Conservation (phyloP, 805 yeast species). For the Saccharomycopsis microspora region DNA sequence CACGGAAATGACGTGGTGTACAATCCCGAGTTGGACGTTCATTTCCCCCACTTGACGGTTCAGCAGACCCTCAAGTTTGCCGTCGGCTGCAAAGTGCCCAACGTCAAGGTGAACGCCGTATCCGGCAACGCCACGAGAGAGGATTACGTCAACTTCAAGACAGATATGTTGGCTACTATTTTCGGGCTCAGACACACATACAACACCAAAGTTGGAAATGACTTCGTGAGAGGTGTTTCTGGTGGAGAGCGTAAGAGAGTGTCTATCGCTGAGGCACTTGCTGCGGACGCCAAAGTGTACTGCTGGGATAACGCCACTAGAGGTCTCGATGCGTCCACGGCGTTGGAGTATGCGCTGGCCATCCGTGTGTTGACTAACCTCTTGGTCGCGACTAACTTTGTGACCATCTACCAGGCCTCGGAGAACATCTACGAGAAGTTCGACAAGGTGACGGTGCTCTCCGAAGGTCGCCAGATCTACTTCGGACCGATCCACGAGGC, state of each 20-base stretch:
- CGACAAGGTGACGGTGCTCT: slow-evolving; percentile 50
- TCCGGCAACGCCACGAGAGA: slow-evolving; percentile 28
- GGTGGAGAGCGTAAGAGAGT: slow-evolving; percentile 86
- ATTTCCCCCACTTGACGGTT: slow-evolving; percentile 40
- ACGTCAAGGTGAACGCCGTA: slow-evolving; percentile 30
- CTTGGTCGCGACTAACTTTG: slow-evolving; percentile 42
- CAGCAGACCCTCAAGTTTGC: slow-evolving; percentile 41
- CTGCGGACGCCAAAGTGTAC: slow-evolving; percentile 50
- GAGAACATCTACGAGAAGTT: slow-evolving; percentile 54
- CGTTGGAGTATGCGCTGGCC: slow-evolving; percentile 60
- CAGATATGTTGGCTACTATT: slow-evolving; percentile 30
- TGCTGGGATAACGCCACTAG: slow-evolving; percentile 81
- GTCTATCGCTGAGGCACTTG: slow-evolving; percentile 67
- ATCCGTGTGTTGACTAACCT: slow-evolving; percentile 51
- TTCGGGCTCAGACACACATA: slow-evolving; percentile 53
- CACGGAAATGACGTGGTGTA: slow-evolving; percentile 40
- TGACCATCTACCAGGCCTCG: slow-evolving; percentile 62
- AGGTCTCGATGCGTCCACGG: slow-evolving; percentile 79
- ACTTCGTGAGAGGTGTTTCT: slow-evolving; percentile 59
- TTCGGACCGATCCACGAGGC: slow-evolving; percentile 51
- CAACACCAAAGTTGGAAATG: slow-evolving; percentile 51
- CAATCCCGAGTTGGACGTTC: slow-evolving; percentile 39
- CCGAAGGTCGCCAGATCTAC: slow-evolving; percentile 50
- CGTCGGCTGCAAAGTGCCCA: slow-evolving; percentile 36
- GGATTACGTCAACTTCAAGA: slow-evolving; percentile 28